Evolutionary conservation across 2,329 filamentous ascomycete species (phyloP).

Genomic region (Aureobasidium zeae): DNA sequence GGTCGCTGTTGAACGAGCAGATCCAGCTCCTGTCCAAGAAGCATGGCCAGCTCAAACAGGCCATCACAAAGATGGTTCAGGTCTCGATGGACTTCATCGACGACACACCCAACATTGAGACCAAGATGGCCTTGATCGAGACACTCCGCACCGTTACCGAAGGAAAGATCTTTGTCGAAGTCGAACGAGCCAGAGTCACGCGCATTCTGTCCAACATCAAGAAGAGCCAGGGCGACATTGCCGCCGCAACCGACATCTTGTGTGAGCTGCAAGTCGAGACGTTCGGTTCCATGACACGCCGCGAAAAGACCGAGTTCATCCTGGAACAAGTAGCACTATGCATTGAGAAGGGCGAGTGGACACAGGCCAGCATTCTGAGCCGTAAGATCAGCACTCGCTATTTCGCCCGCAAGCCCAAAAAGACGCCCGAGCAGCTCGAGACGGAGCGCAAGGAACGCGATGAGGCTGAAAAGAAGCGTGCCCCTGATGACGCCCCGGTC

Average conservation of each 20-base stretch:
- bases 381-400: conserved; percentile 97
- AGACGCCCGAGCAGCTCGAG: conserved; percentile 77
- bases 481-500: conserved; percentile 65
- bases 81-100: conserved; percentile 87
- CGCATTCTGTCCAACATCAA: conserved; percentile 96
- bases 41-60: conserved; percentile 98
- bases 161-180: conserved; percentile 99
- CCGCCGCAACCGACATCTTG: conserved; percentile 80
- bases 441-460: conserved; percentile 81
- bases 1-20: conserved; percentile 93
- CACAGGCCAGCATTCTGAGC: conserved; percentile 83
- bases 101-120: conserved; percentile 72
- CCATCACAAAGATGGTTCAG: conserved; percentile 98
- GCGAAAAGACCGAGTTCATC: conserved; percentile 99
- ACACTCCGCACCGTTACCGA: conserved; percentile 93
- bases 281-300: conserved; percentile 92
- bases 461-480: conserved; percentile 72
- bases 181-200: conserved; percentile 91
- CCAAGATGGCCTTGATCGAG: conserved; percentile 88
- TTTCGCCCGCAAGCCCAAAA: conserved; percentile 81
- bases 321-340: conserved; percentile 88
- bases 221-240: conserved; percentile 86
- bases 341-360: conserved; percentile 94
- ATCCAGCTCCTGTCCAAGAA: conserved; percentile 95
- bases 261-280: conserved; percentile 98